A percentile compares a stretch with the other conserved stretches of the same genome.
Evolutionary conservation across 164 flowering plant genomes (phyloP).

Genomic region (Vitis amurensis): DNA sequence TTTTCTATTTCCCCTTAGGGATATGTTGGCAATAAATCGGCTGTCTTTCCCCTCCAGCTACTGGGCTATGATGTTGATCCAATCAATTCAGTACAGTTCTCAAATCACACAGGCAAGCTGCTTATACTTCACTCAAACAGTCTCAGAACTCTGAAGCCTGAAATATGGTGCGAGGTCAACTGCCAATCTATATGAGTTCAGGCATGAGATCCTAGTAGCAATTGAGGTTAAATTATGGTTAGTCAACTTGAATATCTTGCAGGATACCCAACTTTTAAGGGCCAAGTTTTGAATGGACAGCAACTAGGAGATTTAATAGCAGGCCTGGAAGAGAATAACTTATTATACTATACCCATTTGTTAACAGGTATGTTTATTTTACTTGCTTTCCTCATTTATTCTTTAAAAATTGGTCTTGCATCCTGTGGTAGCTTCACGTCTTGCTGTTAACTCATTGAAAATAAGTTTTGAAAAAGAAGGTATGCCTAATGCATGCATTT

Average conservation of each 20-base stretch:
- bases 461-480: not conserved
- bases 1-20: conserved; percentile 50
- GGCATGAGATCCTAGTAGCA: conserved; percentile 26
- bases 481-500: conserved; percentile 1
- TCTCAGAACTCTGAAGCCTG: conserved; percentile 45
- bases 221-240: conserved; percentile 18
- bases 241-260: conserved; percentile 28
- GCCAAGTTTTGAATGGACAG: conserved; percentile 93
- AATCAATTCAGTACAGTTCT: conserved; percentile 97
- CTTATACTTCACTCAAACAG: conserved; percentile 47
- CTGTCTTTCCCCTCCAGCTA: conserved; percentile 95
- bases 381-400: not conserved
- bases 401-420: not conserved
- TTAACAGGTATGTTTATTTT: conserved; percentile 64
- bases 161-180: conserved; percentile 49
- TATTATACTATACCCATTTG: conserved; percentile 87
- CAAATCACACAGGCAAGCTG: conserved; percentile 99
- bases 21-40: conserved; percentile 98
- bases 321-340: conserved; percentile 88
- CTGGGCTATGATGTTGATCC: conserved; percentile 98
- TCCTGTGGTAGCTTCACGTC: not conserved
- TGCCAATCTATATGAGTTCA: conserved; percentile 32
- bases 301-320: conserved; percentile 90
- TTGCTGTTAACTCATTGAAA: not conserved
- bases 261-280: conserved; percentile 97